phyloP scores from a whole-genome alignment of 1,284 basidiomycete species.

The Apiotrichum sp. region DNA sequence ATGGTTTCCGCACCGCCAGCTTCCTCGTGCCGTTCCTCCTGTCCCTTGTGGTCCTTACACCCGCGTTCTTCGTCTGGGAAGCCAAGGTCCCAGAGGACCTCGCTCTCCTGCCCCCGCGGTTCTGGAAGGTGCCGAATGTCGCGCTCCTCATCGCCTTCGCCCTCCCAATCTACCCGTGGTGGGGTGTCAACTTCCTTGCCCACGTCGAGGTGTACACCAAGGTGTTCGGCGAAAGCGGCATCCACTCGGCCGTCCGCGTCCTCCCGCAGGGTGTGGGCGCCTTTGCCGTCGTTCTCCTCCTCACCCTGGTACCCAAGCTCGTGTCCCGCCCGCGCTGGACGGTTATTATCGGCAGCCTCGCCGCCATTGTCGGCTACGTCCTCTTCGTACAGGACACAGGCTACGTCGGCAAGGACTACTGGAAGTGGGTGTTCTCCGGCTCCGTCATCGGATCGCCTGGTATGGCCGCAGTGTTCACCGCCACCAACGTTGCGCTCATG shows the following conservation, averaged over 20 bases:
- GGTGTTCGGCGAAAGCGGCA: constrained; percentile 18
- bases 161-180: constrained; percentile 37
- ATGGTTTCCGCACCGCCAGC: constrained; percentile 35
- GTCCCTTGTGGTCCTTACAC: constrained; percentile 27
- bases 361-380: constrained; percentile 23
- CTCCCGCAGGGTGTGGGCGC: constrained; percentile 28
- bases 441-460: constrained; percentile 30
- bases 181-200: constrained; percentile 23
- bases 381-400: constrained; percentile 23
- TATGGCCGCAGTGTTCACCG: constrained; percentile 22
- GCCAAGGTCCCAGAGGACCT: constrained; percentile 24
- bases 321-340: constrained; percentile 24
- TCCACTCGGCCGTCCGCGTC: constrained; percentile 29
- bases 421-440: constrained; percentile 36
- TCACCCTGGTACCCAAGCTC: constrained; percentile 16
- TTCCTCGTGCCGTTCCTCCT: constrained; percentile 45
- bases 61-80: constrained; percentile 35
- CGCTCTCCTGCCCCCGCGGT: constrained; percentile 35
- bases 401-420: constrained; percentile 30
- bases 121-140: constrained; percentile 42
- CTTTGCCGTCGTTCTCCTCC: constrained; percentile 6
- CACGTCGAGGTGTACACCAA: constrained; percentile 21
- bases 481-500: constrained; percentile 32
- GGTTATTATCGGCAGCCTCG: constrained; percentile 21
- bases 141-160: constrained; percentile 34